A percentile compares a stretch with the other conserved stretches of the same genome.
Evolutionary conservation across 2,329 filamentous ascomycete genomes (phyloP).

Genomic region (Rhynchosporium agropyri): DNA sequence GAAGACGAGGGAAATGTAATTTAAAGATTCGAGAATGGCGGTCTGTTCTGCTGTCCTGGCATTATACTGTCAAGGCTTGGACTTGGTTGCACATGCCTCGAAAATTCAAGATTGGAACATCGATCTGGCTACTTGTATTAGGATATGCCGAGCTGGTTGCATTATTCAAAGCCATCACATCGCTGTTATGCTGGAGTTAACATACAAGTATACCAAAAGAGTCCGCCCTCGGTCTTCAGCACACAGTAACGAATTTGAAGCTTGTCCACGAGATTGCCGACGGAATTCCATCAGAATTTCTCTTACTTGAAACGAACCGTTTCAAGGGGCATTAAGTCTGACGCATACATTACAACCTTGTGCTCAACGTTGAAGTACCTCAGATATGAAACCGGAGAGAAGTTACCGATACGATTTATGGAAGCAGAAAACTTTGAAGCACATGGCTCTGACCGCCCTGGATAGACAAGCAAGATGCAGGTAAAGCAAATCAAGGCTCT

Average conservation of each 20-base stretch:
- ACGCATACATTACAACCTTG: too few relatives aligned
- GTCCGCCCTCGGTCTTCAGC: conserved; percentile 38
- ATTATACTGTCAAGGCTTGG: conserved; percentile 67
- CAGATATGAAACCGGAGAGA: too few relatives aligned
- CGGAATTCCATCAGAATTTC: conserved; percentile 50
- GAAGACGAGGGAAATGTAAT: conserved; percentile 45
- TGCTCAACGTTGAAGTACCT: too few relatives aligned
- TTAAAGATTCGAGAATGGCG: conserved; percentile 59
- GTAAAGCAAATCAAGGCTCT: too few relatives aligned
- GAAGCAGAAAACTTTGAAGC: too few relatives aligned
- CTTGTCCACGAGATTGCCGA: conserved; percentile 50
- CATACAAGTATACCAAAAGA: conserved; percentile 42
- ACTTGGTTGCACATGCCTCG: conserved; percentile 63
- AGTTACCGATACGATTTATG: too few relatives aligned
- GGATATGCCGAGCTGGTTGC: conserved; percentile 71
- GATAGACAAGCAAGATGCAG: too few relatives aligned
- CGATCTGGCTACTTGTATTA: conserved; percentile 53
- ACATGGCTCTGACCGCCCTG: too few relatives aligned
- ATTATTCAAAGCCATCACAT: conserved; percentile 72
- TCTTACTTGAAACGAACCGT: too few relatives aligned
- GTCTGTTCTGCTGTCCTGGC: conserved; percentile 64
- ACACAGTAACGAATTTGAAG: conserved; percentile 50
- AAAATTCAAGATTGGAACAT: conserved; percentile 61
- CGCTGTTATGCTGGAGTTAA: conserved; percentile 56
- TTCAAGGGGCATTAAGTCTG: too few relatives aligned